Conservation (phyloP, 495 filamentous ascomycete genomes). For the Talaromyces ruber region DNA sequence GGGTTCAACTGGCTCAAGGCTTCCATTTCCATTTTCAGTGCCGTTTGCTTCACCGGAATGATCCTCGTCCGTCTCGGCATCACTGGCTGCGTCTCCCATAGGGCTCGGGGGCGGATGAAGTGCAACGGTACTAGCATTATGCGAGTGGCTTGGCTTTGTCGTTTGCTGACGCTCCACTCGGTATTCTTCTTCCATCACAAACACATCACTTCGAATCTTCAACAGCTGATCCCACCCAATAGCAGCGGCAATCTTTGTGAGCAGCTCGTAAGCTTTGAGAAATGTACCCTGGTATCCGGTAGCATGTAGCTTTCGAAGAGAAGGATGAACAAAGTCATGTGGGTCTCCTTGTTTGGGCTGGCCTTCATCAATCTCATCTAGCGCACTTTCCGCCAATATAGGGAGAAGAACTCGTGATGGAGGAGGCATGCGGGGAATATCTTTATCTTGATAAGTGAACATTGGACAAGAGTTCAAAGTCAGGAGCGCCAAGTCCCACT, state of each 20-base stretch:
- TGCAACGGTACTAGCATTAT: constrained; percentile 69
- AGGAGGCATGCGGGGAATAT: constrained; percentile 87
- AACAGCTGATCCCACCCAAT: constrained; percentile 97
- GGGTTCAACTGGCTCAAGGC: neutral
- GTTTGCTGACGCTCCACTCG: constrained; percentile 74
- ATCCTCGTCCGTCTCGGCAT: constrained; percentile 33
- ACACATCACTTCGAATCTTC: constrained; percentile 88
- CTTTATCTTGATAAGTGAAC: constrained; percentile 99
- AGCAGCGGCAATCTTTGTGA: constrained; percentile 89
- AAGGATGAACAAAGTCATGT: constrained; percentile 78
- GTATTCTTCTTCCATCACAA: constrained; percentile 99
- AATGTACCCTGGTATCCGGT: constrained; percentile 89
- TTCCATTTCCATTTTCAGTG: constrained; percentile 17
- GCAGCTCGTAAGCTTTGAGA: constrained; percentile 82
- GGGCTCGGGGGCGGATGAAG: constrained; percentile 56
- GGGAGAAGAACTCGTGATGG: constrained; percentile 80
- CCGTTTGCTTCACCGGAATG: constrained; percentile 25
- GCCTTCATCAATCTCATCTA: constrained; percentile 93
- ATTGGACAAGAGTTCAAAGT: constrained; percentile 99
- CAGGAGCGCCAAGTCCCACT: constrained; percentile 86
- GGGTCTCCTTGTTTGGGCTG: constrained; percentile 62
- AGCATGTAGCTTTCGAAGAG: constrained; percentile 77
- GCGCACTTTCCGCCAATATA: constrained; percentile 75
- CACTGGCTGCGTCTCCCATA: constrained; percentile 39
- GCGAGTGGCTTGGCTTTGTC: constrained; percentile 37